A percentile compares a stretch with the other conserved stretches of the same genome.
Evolutionary conservation across 495 filamentous ascomycete genomes (phyloP).

Genomic region (Penicillium soppii): DNA sequence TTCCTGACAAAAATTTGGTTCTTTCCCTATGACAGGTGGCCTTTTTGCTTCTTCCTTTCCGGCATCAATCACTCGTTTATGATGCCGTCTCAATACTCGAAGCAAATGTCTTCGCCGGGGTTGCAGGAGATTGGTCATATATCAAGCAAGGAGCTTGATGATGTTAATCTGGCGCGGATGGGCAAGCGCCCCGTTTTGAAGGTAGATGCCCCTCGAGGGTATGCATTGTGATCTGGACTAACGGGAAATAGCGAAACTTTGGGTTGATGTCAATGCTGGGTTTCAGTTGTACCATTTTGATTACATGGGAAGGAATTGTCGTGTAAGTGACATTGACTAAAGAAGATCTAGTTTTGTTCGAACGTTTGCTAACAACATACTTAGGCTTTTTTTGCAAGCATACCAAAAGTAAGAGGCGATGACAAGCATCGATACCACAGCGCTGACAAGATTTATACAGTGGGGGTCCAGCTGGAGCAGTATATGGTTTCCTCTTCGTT

Average conservation of each 20-base stretch:
- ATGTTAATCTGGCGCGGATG: conserved; percentile 42
- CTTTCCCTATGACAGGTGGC: not conserved
- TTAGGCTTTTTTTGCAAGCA: conserved; percentile 33
- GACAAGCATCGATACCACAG: not conserved
- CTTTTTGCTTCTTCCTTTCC: not conserved
- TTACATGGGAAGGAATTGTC: conserved; percentile 50
- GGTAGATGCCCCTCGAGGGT: conserved; percentile 15
- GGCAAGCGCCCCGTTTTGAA: conserved; percentile 53
- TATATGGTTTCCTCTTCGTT: conserved; percentile 52
- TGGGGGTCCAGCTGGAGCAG: conserved; percentile 51
- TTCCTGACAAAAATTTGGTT: not conserved
- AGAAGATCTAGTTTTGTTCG: not conserved
- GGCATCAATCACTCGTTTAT: not conserved
- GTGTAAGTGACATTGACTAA: conserved; percentile 24
- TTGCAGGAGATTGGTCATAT: conserved; percentile 12
- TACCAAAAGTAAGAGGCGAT: conserved; percentile 30
- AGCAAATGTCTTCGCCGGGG: conserved; percentile 9
- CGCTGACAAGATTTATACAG: conserved; percentile 18
- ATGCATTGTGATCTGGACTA: conserved; percentile 13
- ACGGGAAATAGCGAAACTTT: conserved; percentile 41
- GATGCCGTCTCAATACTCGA: conserved; percentile 15
- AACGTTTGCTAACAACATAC: not conserved
- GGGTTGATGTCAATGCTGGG: conserved; percentile 49
- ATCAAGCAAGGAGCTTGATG: conserved; percentile 34
- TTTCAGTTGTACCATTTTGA: conserved; percentile 50